These are phyloP conservation scores for Salvia miltiorrhiza DNA, from an alignment of 257 asterid genomes.

Conservation along the genomic window DNA sequence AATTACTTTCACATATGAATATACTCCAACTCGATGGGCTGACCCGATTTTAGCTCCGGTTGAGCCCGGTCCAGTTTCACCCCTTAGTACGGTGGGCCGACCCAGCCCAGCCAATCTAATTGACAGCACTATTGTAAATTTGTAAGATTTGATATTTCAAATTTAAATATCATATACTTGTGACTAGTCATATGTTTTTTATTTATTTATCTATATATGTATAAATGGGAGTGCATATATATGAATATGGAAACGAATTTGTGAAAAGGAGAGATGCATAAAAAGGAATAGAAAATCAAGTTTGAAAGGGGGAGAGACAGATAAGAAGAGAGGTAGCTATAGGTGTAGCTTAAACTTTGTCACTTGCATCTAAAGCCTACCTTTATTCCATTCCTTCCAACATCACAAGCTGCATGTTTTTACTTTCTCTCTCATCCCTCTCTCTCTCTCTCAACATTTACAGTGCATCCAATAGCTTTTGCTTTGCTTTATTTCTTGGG, in stretches of 20 bases:
- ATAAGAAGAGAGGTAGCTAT: slow-evolving; percentile 1
- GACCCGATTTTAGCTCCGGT: too few species aligned
- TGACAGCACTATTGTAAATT: too few species aligned
- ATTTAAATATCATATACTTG: too few species aligned
- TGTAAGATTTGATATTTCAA: too few species aligned
- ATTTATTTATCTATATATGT: too few species aligned
- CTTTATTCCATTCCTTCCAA: slow-evolving; percentile 19
- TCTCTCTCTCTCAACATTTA: slow-evolving; percentile 6
- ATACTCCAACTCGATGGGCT: too few species aligned
- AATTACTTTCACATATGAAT: too few species aligned
- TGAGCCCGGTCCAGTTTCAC: too few species aligned
- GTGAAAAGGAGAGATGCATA: background rate
- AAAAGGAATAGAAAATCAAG: background rate
- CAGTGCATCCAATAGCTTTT: background rate
- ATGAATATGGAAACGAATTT: background rate
- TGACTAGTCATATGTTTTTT: too few species aligned
- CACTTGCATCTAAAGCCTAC: slow-evolving; percentile 27
- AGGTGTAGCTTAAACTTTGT: slow-evolving; percentile 26
- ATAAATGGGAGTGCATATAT: background rate
- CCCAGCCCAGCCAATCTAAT: too few species aligned
- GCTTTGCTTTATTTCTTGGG: slow-evolving; percentile 6
- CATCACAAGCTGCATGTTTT: slow-evolving; percentile 12
- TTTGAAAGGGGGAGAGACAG: slow-evolving; percentile 11
- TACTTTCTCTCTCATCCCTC: slow-evolving; percentile 8
- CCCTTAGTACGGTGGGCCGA: too few species aligned